Evolutionary conservation across 106 monocot species (phyloP), one percentile per base, ranked within the genome.

Genomic region (Acorus gramineus): DNA sequence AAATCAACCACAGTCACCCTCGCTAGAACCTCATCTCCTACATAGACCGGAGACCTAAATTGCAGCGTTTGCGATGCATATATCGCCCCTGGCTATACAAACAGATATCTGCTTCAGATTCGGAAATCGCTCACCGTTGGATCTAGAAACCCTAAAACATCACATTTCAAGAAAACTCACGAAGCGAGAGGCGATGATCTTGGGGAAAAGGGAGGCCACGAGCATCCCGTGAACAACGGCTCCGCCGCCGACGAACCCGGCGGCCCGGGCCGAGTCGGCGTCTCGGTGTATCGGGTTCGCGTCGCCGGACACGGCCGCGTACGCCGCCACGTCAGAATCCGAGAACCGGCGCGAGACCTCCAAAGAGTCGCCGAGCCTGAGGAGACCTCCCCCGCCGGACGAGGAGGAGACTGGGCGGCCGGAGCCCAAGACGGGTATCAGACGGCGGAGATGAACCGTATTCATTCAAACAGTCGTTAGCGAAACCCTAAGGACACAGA

Each of bases 161-260:
- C 42, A 50, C 52, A 55, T 55, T 6, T 28, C 49, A 3, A 68
- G 55, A 62, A 47, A 46, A 59, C 73, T 28, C 76, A 93, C 93
- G 68, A 89, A 93, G 28, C 74, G 67, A 51, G 89, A 77, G 51
- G 93, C 85, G 57, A 93, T 86, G 69, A 89, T 49, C 53, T 77
- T 65, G 43, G 93, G 89, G 74, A 93, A 89, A 59, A 93, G 76
- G 7, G 93, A 89, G 14, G 83, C 85, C 42, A 93, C 89, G 69
- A 89, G 89, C 85, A 93, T 83, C 56, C 93, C 93, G 64, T 93
- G 89, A 47, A 93, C 93, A 65, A 93, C 63, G 5, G 28, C 28
- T 28, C 74, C 61, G 49, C 89, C 85, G 50, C 72, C 56, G 3
- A 66, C 71, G 73, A 93, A 93, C 14, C 80, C 89, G 10, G 75